phyloP scores from a whole-genome alignment of 139 green algal species.

The Pleodorina starrii region DNA sequence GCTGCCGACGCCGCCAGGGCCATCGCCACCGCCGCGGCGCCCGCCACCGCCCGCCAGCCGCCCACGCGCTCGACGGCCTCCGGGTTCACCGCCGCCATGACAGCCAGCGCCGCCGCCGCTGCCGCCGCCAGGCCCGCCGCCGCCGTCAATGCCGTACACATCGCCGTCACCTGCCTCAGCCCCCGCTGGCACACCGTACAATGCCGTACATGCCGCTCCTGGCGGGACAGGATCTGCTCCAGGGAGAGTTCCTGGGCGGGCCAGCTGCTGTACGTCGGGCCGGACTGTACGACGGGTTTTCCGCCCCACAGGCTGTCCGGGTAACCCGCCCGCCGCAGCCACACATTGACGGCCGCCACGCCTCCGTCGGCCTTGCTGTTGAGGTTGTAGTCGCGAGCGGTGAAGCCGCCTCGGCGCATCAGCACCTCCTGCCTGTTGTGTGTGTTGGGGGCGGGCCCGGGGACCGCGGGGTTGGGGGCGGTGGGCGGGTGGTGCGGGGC shows the following conservation, averaged over 20 bases:
- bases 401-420: conserved; percentile 45
- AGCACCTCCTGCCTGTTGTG: conserved; percentile 56
- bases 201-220: conserved; percentile 54
- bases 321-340: conserved; percentile 42
- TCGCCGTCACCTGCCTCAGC: conserved; percentile 25
- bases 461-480: too few relatives aligned
- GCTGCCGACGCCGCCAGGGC: background rate
- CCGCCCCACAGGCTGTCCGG: conserved; percentile 51
- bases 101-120: background rate
- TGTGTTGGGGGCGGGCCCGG: too few relatives aligned
- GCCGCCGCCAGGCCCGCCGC: conserved; percentile 14
- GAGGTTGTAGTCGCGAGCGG: conserved; percentile 28
- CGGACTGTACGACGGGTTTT: background rate
- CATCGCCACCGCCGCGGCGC: background rate
- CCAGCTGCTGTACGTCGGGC: conserved; percentile 1
- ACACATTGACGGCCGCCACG: conserved; percentile 46
- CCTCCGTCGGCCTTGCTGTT: conserved; percentile 50
- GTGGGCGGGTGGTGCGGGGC: background rate
- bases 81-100: background rate
- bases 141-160: conserved; percentile 22
- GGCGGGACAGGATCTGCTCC: background rate
- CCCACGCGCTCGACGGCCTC: conserved; percentile 9
- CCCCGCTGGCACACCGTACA: conserved; percentile 45
- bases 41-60: background rate
- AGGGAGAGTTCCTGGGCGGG: background rate